Base-by-base conservation (phyloP, 768 basidiomycete genomes). In the Tephrocybe sp. region DNA sequence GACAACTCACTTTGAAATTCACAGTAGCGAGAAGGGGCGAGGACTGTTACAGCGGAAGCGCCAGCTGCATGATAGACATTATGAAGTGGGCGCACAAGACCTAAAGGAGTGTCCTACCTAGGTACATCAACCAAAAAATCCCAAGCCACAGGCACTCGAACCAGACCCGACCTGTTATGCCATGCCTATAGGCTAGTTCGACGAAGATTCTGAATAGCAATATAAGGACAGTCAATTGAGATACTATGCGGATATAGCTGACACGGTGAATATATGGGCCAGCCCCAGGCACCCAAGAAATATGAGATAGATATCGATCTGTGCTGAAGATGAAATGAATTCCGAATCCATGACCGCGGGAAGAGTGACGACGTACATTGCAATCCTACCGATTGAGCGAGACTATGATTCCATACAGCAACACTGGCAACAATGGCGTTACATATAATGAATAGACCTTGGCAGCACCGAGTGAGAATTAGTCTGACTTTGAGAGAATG, bases 391-490 rank as follows among this genome's bases (percentile, higher is more conserved):
- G 64, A 50, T 47, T 69, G 64, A 37, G 75, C 66, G 54, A 86
- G 67, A 55, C 79, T 78, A 36, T 78, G 61, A 65, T 88, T 86
- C 87, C 86, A 88, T 16, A 84, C 82, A 47, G 86, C 81, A 25
- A 82, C 73, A 57, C 80, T 83, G 52, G 81, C 78, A 48, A 81
- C 73, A 57, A 86, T 71, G 39, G 85, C 83, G 69, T 79, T 86
- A 65, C 78, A 88, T 54, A 80, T 62, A 55, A 83, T 74, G 64
- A 86, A 83, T 38, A 80, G 53, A 60, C 69, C 87, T n/a, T 89
- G 53, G 25, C 34, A 44, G 40, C 35, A 15, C 2, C 39, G 18
- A 28, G n/a, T 43, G 55, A 40, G 47, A 58, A 52, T 9, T 24
- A 26, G 44, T 44, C 43, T 38, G 44, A n/a, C 5, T 21, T 35